A percentile compares a stretch with the other conserved stretches of the same genome.
These are phyloP conservation scores for Collybia sp. DNA, from an alignment of 768 basidiomycete genomes.

Conservation along the genomic window DNA sequence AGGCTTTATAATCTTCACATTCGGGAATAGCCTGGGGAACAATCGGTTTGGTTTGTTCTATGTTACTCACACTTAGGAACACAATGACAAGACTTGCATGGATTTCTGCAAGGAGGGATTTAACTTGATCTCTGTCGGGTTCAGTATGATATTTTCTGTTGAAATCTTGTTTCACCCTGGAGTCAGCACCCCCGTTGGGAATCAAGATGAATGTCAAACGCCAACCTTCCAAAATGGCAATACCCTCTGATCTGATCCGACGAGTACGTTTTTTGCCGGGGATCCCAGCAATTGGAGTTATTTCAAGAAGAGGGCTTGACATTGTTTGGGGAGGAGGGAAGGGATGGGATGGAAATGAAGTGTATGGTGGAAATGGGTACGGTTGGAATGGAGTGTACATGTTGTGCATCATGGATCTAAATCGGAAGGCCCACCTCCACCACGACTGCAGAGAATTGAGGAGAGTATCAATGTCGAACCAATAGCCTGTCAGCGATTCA, in stretches of 20 bases:
- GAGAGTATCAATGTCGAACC: too few relatives aligned
- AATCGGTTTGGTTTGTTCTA: too few relatives aligned
- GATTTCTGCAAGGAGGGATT: neutral
- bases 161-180: neutral
- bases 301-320: constrained; percentile 7
- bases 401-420: too few relatives aligned
- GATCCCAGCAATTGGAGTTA: neutral
- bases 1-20: constrained; percentile 8
- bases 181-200: neutral
- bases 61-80: neutral
- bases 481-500: too few relatives aligned
- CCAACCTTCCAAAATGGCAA: constrained; percentile 17
- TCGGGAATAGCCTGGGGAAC: neutral
- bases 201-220: neutral
- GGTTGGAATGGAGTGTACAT: too few relatives aligned
- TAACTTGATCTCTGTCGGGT: neutral
- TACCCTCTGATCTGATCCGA: constrained; percentile 9
- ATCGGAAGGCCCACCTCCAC: too few relatives aligned
- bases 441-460: too few relatives aligned
- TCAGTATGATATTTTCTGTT: neutral
- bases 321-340: constrained; percentile 3
- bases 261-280: constrained; percentile 6
- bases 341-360: neutral
- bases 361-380: too few relatives aligned
- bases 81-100: neutral